These are phyloP conservation scores for Farysia itapuensis DNA, from an alignment of 1,284 basidiomycete genomes.

Conservation along the genomic window DNA sequence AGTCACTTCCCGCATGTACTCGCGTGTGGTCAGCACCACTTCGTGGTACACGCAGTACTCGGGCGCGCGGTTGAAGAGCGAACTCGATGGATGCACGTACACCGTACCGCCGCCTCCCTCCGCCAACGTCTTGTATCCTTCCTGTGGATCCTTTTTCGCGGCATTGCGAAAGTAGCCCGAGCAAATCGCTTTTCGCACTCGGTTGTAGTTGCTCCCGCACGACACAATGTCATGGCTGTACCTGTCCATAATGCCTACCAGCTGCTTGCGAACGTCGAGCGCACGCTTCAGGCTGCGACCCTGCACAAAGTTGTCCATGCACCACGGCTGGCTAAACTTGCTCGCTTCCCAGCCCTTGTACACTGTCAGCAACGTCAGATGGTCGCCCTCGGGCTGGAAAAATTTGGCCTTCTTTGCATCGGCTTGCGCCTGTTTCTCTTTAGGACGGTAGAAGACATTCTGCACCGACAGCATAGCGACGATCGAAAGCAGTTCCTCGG, in stretches of 20 bases:
- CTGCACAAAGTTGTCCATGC: constrained; percentile 82
- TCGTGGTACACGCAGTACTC: constrained; percentile 76
- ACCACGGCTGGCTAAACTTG: constrained; percentile 86
- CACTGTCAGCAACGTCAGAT: constrained; percentile 89
- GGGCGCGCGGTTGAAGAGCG: constrained; percentile 88
- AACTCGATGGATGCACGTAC: constrained; percentile 95
- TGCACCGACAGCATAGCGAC: constrained; percentile 97
- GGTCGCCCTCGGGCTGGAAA: constrained; percentile 86
- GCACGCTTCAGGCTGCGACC: constrained; percentile 94
- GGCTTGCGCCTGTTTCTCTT: constrained; percentile 97
- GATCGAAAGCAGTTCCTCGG: constrained; percentile 93
- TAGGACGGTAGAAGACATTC: constrained; percentile 94
- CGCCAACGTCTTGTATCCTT: constrained; percentile 87
- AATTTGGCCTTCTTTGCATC: constrained; percentile 96
- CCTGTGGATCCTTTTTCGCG: constrained; percentile 71
- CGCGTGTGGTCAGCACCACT: constrained; percentile 71
- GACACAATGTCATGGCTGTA: constrained; percentile 95
- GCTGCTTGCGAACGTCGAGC: constrained; percentile 94
- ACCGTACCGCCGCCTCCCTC: constrained; percentile 80
- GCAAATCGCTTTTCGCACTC: constrained; percentile 90
- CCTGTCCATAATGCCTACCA: constrained; percentile 98
- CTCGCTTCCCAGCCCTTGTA: constrained; percentile 98
- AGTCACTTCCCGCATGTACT: constrained; percentile 92
- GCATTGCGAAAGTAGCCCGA: constrained; percentile 68
- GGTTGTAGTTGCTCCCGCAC: constrained; percentile 87